phyloP scores from a whole-genome alignment of 2,329 filamentous ascomycete species.

The Ascochyta koolunga region DNA sequence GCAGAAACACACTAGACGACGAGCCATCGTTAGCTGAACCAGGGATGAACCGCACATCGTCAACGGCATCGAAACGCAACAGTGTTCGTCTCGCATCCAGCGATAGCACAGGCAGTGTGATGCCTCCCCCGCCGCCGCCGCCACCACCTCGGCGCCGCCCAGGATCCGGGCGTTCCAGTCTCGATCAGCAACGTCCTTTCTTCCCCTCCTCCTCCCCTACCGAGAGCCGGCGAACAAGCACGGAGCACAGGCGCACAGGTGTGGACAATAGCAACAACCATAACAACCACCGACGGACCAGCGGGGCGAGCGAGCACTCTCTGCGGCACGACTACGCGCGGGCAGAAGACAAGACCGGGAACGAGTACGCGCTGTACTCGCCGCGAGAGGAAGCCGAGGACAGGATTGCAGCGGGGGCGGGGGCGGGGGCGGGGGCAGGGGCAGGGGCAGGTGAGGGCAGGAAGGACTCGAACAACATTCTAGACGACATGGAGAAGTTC shows the following conservation, averaged over 20 bases:
- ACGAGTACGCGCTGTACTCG: conserved; percentile 35
- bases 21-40: conserved; percentile 27
- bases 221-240: conserved; percentile 36
- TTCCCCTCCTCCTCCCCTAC: conserved; percentile 28
- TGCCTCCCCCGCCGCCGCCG: conserved; percentile 37
- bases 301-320: conserved; percentile 42
- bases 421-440: not conserved
- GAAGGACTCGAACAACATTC: conserved; percentile 36
- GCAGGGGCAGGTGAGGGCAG: conserved; percentile 6
- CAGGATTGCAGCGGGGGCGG: conserved; percentile 16
- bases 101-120: conserved; percentile 27
- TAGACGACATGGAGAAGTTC: conserved; percentile 49
- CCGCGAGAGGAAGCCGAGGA: conserved; percentile 37
- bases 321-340: conserved; percentile 34
- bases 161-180: conserved; percentile 40
- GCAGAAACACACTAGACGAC: conserved; percentile 34
- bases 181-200: conserved; percentile 39
- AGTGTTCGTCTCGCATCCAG: conserved; percentile 32
- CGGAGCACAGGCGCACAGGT: conserved; percentile 30
- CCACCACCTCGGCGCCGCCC: conserved; percentile 40
- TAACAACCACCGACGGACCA: conserved; percentile 39
- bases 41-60: conserved; percentile 33
- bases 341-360: conserved; percentile 19
- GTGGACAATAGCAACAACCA: too few species aligned
- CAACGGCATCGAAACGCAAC: conserved; percentile 36